These are phyloP conservation scores for Ceratocystis albifundus DNA, from an alignment of 2,329 filamentous ascomycete genomes.

Conservation along the genomic window DNA sequence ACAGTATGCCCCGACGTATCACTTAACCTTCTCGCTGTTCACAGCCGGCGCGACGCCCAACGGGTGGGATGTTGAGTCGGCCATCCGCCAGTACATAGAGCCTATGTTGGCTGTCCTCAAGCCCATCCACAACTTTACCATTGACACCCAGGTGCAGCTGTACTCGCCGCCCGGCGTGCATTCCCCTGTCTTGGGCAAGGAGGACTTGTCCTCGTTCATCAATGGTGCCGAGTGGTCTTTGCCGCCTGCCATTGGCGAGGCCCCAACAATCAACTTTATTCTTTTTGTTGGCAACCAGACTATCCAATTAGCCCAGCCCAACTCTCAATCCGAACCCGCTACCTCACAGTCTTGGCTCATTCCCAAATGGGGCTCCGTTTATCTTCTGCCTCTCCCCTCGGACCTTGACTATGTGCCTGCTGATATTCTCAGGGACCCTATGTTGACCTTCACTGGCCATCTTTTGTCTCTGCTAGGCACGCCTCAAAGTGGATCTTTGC, in stretches of 20 bases:
- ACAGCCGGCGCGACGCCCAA: conserved; percentile 67
- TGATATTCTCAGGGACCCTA: conserved; percentile 60
- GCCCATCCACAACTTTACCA: conserved; percentile 84
- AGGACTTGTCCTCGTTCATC: conserved; percentile 87
- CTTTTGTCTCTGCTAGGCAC: conserved; percentile 78
- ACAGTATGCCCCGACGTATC: conserved; percentile 87
- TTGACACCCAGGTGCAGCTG: conserved; percentile 91
- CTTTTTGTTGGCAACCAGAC: conserved; percentile 75
- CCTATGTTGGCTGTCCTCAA: conserved; percentile 70
- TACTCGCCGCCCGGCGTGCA: conserved; percentile 64
- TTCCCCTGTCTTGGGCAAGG: conserved; percentile 58
- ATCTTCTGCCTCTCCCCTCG: conserved; percentile 41
- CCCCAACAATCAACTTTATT: conserved; percentile 92
- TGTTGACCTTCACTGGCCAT: conserved; percentile 85
- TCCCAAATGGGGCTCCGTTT: conserved; percentile 80
- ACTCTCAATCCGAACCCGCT: conserved; percentile 20
- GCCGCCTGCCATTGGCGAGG: conserved; percentile 82
- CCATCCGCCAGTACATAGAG: conserved; percentile 67
- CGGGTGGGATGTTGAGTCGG: conserved; percentile 80
- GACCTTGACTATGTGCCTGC: conserved; percentile 45
- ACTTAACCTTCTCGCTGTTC: conserved; percentile 91
- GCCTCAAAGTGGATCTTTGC: conserved; percentile 70
- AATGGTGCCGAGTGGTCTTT: conserved; percentile 97
- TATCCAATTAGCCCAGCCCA: conserved; percentile 40
- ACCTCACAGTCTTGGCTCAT: conserved; percentile 69